Conservation (phyloP, 1,284 basidiomycete genomes). For the Bjerkandera adusta region DNA sequence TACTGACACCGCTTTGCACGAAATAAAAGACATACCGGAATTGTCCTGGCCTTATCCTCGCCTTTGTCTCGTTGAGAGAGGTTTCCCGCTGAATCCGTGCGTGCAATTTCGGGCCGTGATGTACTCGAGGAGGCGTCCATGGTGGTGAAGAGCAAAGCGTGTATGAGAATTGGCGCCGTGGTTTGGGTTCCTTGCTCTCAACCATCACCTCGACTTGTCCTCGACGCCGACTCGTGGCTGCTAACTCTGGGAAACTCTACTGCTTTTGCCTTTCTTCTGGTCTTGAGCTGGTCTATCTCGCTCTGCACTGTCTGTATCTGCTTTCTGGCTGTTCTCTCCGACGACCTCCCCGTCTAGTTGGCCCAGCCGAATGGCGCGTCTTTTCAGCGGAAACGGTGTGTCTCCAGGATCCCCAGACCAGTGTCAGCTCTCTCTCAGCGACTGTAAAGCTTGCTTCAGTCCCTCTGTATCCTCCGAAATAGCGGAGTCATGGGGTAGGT, state of each 20-base stretch:
- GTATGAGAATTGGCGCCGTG: too few relatives aligned
- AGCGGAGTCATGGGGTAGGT: conserved; percentile 12
- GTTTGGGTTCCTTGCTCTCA: too few relatives aligned
- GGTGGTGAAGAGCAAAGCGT: not conserved
- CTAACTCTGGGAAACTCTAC: not conserved
- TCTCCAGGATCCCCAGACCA: not conserved
- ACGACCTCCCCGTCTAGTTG: not conserved
- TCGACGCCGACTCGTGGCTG: not conserved
- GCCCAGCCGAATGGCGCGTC: not conserved
- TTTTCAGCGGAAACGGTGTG: not conserved
- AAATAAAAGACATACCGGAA: not conserved
- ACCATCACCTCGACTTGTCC: conserved; percentile 1
- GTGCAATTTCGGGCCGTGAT: conserved; percentile 2
- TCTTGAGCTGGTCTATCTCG: not conserved
- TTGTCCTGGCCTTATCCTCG: conserved; percentile 1
- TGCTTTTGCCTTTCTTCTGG: not conserved
- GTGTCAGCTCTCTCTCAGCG: not conserved
- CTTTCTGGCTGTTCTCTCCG: not conserved
- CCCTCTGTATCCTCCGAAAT: conserved; percentile 9
- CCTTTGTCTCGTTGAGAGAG: not conserved
- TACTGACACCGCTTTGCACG: not conserved
- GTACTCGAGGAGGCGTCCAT: conserved; percentile 3
- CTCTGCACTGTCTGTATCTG: not conserved
- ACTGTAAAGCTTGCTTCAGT: conserved; percentile 15
- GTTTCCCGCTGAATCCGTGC: conserved; percentile 6